These are phyloP conservation scores for Penicillium ucsense DNA, from an alignment of 495 filamentous ascomycete genomes.

Conservation along the genomic window DNA sequence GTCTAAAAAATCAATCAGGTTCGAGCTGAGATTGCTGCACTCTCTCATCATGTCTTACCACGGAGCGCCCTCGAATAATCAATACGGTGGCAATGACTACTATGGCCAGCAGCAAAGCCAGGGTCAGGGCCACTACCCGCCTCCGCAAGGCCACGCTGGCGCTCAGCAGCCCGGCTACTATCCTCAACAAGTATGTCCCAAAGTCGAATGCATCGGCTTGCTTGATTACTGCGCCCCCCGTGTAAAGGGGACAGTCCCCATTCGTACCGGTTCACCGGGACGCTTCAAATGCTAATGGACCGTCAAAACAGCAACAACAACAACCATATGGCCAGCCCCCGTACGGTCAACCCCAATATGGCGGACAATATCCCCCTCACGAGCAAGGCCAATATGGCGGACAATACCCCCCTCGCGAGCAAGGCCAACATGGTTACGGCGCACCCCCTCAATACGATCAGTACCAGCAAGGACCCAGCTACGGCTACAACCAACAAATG, in stretches of 20 bases:
- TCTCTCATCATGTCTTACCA: slow-evolving; percentile 13
- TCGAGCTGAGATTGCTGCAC: background rate
- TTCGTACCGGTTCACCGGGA: too few relatives aligned
- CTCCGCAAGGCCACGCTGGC: slow-evolving; percentile 13
- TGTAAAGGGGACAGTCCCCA: too few relatives aligned
- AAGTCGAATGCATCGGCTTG: too few relatives aligned
- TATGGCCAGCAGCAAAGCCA: slow-evolving; percentile 13
- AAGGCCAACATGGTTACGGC: slow-evolving; percentile 8
- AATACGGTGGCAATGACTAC: slow-evolving; percentile 9
- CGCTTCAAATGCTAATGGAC: background rate
- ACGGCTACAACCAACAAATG: slow-evolving; percentile 5
- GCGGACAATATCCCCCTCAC: slow-evolving; percentile 10
- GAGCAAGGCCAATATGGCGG: slow-evolving; percentile 7
- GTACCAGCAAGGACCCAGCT: slow-evolving; percentile 5
- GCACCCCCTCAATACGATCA: slow-evolving; percentile 10
- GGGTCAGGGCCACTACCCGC: slow-evolving; percentile 16
- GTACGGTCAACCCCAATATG: slow-evolving; percentile 9
- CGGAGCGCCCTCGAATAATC: slow-evolving; percentile 11
- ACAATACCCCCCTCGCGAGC: slow-evolving; percentile 11
- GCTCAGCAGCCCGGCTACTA: slow-evolving; percentile 21
- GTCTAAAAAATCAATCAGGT: background rate
- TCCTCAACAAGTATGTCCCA: slow-evolving; percentile 15
- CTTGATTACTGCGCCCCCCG: too few relatives aligned
- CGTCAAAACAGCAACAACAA: slow-evolving; percentile 4
- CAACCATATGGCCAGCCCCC: slow-evolving; percentile 15